Conservation (phyloP, 257 asterid genomes). For the Apocynum venetum region DNA sequence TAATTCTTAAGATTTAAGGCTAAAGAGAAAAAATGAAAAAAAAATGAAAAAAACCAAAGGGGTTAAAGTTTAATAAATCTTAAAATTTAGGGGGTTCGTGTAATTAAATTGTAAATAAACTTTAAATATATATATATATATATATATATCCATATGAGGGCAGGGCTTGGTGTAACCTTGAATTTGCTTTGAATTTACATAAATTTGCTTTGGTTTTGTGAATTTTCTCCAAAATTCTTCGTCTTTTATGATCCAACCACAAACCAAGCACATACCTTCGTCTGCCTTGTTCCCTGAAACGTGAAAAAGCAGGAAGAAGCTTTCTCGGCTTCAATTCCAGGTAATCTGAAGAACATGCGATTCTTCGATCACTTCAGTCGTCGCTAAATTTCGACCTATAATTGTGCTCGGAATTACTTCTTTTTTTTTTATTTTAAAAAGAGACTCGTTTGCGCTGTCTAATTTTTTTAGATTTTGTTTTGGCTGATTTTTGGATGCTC, state of each 20-base stretch:
- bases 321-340: slow-evolving; percentile 2
- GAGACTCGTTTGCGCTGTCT: background rate
- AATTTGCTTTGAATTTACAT: background rate
- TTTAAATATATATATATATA: too few species aligned
- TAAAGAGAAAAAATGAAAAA: too few species aligned
- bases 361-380: background rate
- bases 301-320: background rate
- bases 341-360: background rate
- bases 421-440: too few species aligned
- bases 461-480: background rate
- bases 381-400: background rate
- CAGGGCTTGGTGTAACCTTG: background rate
- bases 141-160: too few species aligned
- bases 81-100: background rate
- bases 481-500: background rate
- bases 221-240: background rate
- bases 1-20: too few species aligned
- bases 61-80: background rate
- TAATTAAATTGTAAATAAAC: background rate
- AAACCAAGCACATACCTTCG: background rate
- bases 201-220: background rate
- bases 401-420: background rate
- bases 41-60: too few species aligned
- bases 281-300: background rate
- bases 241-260: background rate